A percentile compares a stretch with the other conserved stretches of the same genome.
Evolutionary conservation across 306 rosid genomes (phyloP).

Genomic region (Argentina anserina): DNA sequence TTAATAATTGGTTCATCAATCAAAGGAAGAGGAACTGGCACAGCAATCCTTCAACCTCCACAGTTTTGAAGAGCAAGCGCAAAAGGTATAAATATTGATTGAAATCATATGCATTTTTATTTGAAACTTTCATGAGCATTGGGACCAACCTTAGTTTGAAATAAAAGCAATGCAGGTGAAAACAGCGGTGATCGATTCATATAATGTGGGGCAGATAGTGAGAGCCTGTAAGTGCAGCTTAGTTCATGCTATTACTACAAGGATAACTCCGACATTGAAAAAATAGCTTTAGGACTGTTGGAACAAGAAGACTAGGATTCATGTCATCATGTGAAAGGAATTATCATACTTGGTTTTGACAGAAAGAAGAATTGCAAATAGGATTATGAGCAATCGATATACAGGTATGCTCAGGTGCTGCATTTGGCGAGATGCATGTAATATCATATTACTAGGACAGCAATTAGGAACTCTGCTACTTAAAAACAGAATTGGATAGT

Average conservation of each 20-base stretch:
- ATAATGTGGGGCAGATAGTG: constrained; percentile 29
- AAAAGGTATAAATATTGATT: constrained; percentile 53
- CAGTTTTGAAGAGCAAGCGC: constrained; percentile 91
- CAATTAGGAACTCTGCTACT: constrained; percentile 32
- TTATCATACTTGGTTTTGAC: constrained; percentile 16
- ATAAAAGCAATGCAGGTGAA: constrained; percentile 79
- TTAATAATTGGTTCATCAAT: constrained; percentile 97
- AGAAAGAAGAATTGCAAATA: constrained; percentile 26
- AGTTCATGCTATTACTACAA: constrained; percentile 21
- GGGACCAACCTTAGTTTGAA: constrained; percentile 48
- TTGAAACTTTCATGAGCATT: constrained; percentile 21
- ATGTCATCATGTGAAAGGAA: constrained; percentile 4
- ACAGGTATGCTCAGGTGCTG: constrained; percentile 23
- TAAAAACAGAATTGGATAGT: constrained; percentile 29
- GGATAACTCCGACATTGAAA: constrained; percentile 20
- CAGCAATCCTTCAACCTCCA: constrained; percentile 90
- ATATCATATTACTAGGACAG: constrained; percentile 31
- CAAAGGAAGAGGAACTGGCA: constrained; percentile 99
- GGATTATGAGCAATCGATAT: constrained; percentile 28
- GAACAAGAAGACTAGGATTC: constrained; percentile 13
- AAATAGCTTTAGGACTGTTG: constrained; percentile 20
- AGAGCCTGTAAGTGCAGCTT: constrained; percentile 12
- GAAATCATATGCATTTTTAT: not conserved
- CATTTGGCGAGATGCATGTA: constrained; percentile 21
- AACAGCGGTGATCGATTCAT: constrained; percentile 40